These are phyloP conservation scores for Fraxinus sp. DNA, from an alignment of 305 asterid genomes.

Conservation along the genomic window DNA sequence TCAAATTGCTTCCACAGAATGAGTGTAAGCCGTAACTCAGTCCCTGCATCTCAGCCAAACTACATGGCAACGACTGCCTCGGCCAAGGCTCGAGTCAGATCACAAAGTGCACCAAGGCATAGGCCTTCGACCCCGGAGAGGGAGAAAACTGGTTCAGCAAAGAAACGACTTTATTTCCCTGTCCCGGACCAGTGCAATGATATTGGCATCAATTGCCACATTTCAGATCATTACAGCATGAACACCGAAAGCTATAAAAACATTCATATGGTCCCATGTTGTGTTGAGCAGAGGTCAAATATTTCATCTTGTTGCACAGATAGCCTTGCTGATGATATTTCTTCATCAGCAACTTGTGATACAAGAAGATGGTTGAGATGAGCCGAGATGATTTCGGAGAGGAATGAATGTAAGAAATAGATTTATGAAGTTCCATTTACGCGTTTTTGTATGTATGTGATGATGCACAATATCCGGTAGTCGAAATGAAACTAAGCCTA, in stretches of 20 bases:
- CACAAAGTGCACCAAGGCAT: conserved; percentile 61
- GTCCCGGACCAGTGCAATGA: conserved; percentile 25
- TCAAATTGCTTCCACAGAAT: conserved; percentile 32
- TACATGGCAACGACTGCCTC: conserved; percentile 84
- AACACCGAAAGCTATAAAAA: conserved; percentile 1
- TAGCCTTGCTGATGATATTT: conserved; percentile 16
- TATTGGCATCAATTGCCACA: background rate
- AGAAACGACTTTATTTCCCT: conserved; percentile 60
- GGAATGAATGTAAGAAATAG: background rate
- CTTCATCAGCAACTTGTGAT: conserved; percentile 3
- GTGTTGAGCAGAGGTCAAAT: conserved; percentile 17
- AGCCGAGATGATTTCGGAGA: background rate
- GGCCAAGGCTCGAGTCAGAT: conserved; percentile 64
- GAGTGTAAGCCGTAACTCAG: conserved; percentile 35
- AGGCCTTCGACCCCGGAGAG: conserved; percentile 53
- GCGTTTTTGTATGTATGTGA: background rate
- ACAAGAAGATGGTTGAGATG: conserved; percentile 9
- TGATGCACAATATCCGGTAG: background rate
- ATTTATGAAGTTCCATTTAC: background rate
- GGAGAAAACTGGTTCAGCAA: conserved; percentile 36
- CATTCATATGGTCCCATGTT: conserved; percentile 10
- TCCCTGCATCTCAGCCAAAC: conserved; percentile 43
- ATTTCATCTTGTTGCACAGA: conserved; percentile 31
- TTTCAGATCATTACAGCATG: conserved; percentile 8
- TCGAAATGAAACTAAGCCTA: background rate